Conservation (phyloP, 768 basidiomycete genomes). For the Krasilnikovozyma curviuscula region DNA sequence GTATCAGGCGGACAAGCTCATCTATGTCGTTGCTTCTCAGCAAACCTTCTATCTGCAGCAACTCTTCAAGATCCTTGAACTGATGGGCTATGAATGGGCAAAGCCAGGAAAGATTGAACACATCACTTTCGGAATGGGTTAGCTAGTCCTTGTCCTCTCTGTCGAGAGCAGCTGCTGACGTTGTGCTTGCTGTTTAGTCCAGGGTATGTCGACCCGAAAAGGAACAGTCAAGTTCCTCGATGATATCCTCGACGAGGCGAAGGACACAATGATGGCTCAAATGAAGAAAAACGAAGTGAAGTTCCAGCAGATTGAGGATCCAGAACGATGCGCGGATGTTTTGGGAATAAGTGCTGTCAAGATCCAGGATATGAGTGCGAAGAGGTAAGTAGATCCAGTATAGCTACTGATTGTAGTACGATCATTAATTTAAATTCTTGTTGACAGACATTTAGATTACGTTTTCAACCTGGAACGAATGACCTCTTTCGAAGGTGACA, state of each 20-base stretch:
- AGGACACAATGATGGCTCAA: slow-evolving; percentile 80
- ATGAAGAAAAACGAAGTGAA: slow-evolving; percentile 91
- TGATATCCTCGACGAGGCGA: slow-evolving; percentile 61
- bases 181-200: slow-evolving; percentile 36
- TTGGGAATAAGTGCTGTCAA: slow-evolving; percentile 90
- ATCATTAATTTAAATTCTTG: background rate
- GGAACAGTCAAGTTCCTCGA: slow-evolving; percentile 90
- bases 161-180: background rate
- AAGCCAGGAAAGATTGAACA: slow-evolving; percentile 45
- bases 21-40: slow-evolving; percentile 60
- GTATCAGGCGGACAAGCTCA: slow-evolving; percentile 79
- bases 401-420: background rate
- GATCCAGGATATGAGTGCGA: slow-evolving; percentile 93
- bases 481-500: slow-evolving; percentile 90
- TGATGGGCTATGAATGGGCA: slow-evolving; percentile 83
- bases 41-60: slow-evolving; percentile 63
- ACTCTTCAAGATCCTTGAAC: slow-evolving; percentile 77
- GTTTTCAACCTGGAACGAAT: slow-evolving; percentile 85
- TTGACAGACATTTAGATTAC: slow-evolving; percentile 41
- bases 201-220: slow-evolving; percentile 70
- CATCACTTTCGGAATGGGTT: slow-evolving; percentile 37
- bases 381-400: slow-evolving; percentile 63
- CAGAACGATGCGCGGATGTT: slow-evolving; percentile 54
- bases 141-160: background rate
- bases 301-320: slow-evolving; percentile 70